A percentile compares a stretch with the other conserved stretches of the same genome.
phyloP scores from a whole-genome alignment of 345 rosid genomes.

The Eucalyptus erythrocorys region DNA sequence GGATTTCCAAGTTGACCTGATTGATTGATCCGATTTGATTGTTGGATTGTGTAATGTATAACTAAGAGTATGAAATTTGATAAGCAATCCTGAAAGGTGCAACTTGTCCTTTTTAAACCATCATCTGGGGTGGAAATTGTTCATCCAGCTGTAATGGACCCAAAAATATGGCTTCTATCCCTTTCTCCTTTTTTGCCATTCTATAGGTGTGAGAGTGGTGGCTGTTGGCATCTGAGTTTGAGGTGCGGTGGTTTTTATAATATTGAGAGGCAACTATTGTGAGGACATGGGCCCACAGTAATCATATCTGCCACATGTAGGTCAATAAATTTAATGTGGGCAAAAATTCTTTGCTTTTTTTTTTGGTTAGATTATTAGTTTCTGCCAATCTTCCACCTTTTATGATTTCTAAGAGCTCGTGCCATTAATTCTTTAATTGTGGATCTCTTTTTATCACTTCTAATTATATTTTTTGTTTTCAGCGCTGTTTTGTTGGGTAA shows the following conservation, averaged over 20 bases:
- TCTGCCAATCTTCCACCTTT: not conserved
- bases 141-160: not conserved
- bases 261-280: not conserved
- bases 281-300: not conserved
- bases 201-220: not conserved
- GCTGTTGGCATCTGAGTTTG: not conserved
- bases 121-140: not conserved
- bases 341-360: not conserved
- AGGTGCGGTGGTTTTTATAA: not conserved
- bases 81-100: not conserved
- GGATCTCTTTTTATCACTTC: not conserved
- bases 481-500: constrained; percentile 76
- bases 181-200: not conserved
- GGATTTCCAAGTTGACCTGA: not conserved
- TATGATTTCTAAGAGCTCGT: not conserved
- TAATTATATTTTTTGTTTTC: constrained; percentile 4
- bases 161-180: not conserved
- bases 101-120: not conserved
- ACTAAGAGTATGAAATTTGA: not conserved
- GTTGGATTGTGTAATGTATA: not conserved
- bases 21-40: not conserved
- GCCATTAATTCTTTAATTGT: not conserved
- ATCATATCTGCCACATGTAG: not conserved
- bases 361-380: not conserved
- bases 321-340: not conserved